These are phyloP conservation scores for Bombardia bombarda DNA, from an alignment of 495 filamentous ascomycete genomes.

Conservation along the genomic window DNA sequence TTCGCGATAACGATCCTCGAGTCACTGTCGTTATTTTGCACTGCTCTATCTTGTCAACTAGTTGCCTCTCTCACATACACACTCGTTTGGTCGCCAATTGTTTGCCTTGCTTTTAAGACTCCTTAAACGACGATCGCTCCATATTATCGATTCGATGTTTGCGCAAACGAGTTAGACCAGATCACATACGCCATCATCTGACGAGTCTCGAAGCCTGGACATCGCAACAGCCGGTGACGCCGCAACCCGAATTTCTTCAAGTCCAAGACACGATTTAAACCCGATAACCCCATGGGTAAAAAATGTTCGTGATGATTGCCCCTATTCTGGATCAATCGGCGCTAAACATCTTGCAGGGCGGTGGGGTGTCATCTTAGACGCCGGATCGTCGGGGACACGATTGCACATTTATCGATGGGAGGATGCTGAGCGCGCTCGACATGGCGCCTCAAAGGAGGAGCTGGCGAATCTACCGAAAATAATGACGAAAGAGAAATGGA, in stretches of 20 bases:
- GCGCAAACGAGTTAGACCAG: too few relatives aligned
- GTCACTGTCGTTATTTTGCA: slow-evolving; percentile 20
- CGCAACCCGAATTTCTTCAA: too few relatives aligned
- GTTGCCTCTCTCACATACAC: background rate
- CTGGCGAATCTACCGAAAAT: slow-evolving; percentile 68
- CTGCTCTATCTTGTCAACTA: too few relatives aligned
- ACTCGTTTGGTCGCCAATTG: too few relatives aligned
- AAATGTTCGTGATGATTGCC: slow-evolving; percentile 12
- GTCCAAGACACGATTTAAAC: too few relatives aligned
- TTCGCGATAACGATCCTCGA: slow-evolving; percentile 7
- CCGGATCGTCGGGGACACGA: slow-evolving; percentile 72
- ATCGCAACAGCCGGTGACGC: too few relatives aligned
- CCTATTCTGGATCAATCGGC: background rate
- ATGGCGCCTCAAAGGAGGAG: slow-evolving; percentile 50
- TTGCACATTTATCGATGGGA: slow-evolving; percentile 91
- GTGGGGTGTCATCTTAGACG: slow-evolving; percentile 56
- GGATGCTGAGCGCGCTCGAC: slow-evolving; percentile 59
- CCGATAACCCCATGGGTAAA: slow-evolving; percentile 14
- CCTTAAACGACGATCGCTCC: too few relatives aligned
- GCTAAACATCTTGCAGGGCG: slow-evolving; percentile 29
- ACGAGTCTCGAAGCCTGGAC: too few relatives aligned
- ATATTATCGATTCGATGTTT: too few relatives aligned
- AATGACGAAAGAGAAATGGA: slow-evolving; percentile 78
- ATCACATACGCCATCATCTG: too few relatives aligned
- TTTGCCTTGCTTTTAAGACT: too few relatives aligned